A percentile compares a stretch with the other conserved stretches of the same genome.
Evolutionary conservation across 2,329 filamentous ascomycete species (phyloP).

Genomic region (Pseudopithomyces chartarum): DNA sequence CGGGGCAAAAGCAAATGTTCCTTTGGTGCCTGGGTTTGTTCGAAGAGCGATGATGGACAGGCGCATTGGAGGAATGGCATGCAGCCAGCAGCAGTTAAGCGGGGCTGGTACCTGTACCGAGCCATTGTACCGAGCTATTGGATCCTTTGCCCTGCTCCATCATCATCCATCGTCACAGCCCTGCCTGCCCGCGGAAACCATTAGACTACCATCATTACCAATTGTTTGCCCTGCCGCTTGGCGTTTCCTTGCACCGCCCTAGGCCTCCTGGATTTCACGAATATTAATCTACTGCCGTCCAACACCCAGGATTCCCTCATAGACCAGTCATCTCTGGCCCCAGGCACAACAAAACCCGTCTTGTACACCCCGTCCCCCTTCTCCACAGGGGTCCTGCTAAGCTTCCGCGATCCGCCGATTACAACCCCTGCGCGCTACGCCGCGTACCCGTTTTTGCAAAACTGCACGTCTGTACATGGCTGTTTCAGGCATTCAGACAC

Average conservation of each 20-base stretch:
- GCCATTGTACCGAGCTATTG: constrained; percentile 4
- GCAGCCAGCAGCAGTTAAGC: not conserved
- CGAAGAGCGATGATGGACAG: constrained; percentile 3
- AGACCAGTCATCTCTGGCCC: not conserved
- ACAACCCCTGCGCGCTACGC: no score
- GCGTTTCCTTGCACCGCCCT: not conserved
- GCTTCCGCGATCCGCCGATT: not conserved
- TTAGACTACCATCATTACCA: no score
- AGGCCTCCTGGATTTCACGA: not conserved
- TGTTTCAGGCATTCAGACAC: not conserved
- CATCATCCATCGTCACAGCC: not conserved
- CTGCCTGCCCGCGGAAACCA: not conserved
- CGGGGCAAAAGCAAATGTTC: not conserved
- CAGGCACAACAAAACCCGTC: not conserved
- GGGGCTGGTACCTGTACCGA: not conserved
- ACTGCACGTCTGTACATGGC: not conserved
- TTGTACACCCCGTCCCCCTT: not conserved
- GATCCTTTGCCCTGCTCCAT: not conserved
- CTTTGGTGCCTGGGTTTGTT: not conserved
- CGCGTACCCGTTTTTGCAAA: not conserved
- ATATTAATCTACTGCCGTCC: no score
- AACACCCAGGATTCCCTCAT: no score
- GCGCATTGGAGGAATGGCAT: constrained; percentile 2
- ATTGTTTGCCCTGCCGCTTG: not conserved
- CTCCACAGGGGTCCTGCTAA: not conserved